Conservation (phyloP, 805 yeast genomes). For the Pichia ethanolica region DNA sequence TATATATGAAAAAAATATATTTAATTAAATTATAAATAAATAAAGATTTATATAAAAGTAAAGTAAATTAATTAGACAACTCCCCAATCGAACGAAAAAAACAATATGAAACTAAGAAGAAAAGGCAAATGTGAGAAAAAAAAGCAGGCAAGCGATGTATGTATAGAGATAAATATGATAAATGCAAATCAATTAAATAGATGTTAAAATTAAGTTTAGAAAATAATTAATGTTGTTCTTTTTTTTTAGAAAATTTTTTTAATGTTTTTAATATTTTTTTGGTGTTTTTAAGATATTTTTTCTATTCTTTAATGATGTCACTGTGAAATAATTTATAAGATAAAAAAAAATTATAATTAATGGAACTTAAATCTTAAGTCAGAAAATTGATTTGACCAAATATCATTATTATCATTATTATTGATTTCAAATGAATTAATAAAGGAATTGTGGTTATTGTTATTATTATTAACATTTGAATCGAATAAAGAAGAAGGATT, state of each 20-base stretch:
- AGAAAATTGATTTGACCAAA: slow-evolving; percentile 5
- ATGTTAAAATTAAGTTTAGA: not conserved
- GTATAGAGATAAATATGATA: not conserved
- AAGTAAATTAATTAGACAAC: not conserved
- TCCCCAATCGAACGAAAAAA: not conserved
- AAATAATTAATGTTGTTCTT: no score
- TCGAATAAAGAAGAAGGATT: slow-evolving; percentile 14
- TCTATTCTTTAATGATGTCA: no score
- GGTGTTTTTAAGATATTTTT: no score
- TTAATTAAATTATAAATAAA: not conserved
- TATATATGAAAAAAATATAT: not conserved
- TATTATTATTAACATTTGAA: not conserved
- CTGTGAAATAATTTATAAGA: no score
- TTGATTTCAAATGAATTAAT: slow-evolving; percentile 10
- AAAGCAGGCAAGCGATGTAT: no score
- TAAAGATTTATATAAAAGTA: not conserved
- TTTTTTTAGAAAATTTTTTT: no score
- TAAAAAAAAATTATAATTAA: slow-evolving; percentile 1
- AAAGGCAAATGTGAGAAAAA: not conserved
- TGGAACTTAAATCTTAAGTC: slow-evolving; percentile 6
- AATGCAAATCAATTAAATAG: not conserved
- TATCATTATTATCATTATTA: not conserved
- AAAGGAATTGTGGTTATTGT: slow-evolving; percentile 4
- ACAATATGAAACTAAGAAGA: not conserved
- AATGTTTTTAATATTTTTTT: no score